Base-by-base conservation (phyloP, 495 filamentous ascomycete species). In the Podospora australis region DNA sequence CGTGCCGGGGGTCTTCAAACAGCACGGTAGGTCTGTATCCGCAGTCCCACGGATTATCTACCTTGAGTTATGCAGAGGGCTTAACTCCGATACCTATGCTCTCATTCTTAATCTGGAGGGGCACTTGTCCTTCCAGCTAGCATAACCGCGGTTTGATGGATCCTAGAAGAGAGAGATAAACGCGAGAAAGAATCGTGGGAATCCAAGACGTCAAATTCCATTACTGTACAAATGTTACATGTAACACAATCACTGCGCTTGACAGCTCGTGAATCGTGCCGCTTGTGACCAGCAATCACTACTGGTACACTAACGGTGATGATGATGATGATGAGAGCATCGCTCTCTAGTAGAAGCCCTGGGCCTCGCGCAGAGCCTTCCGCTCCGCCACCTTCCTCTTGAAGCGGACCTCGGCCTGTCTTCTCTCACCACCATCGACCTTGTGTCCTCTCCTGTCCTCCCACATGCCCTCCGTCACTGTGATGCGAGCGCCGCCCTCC, bases 391-490 rank as follows among this genome's bases (percentile, higher is more conserved):
- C 63, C 19, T 70, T 62, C 52, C 62, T 67, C 70, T 73, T 74
- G 50, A 72, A 76, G 30, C 88, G 74, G 36, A 97, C 83, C 69
- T 95, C 85, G 14, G 82, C 83, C 68, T 78, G 82, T 64, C 94
- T 80, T 63, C 92, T 79, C 71, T 98, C 92, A 74, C 92, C 92
- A 58, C 92, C 92, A 74, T 98, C 92, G 51, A 96, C 79, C 80
- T 97, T 98, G 38, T 79, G 78, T 30, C 92, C 92, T 48, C 85
- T 75, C 59, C 68, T 74, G 56, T 86, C 72, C 70, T 94, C 90
- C 90, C 90, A 96, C 75, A 95, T 82, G 3, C 87, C 87, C 58
- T 95, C 89, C 53, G 84, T 81, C 6, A 85, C 77, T 45, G 70
- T 72, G 39, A 96, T 71, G 26, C 71, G 71, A 2, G 82, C 84